Percentiles rank a stretch among this genome's conserved stretches.
These are phyloP conservation scores for Malassezia japonica DNA, from an alignment of 1,284 basidiomycete genomes.

Conservation along the genomic window DNA sequence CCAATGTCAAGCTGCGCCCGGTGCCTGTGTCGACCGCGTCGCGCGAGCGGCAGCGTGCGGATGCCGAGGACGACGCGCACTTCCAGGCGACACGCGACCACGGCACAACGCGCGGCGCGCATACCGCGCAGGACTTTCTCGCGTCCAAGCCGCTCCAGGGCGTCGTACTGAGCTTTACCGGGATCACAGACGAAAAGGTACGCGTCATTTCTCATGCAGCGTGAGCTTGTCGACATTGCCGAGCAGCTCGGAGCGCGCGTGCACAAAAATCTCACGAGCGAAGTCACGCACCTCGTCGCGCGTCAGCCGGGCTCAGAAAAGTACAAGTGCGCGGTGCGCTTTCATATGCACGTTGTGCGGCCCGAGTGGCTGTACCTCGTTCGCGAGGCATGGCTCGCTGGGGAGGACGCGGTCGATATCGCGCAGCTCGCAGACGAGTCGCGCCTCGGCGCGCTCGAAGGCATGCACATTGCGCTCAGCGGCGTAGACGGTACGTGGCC, in stretches of 20 bases:
- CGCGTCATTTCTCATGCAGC: no score
- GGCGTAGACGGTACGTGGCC: constrained; percentile 11
- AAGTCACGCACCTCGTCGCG: constrained; percentile 69
- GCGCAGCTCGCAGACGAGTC: constrained; percentile 56
- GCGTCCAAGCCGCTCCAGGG: constrained; percentile 56
- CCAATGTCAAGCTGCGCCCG: constrained; percentile 42
- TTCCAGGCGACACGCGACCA: constrained; percentile 30
- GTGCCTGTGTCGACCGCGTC: constrained; percentile 16
- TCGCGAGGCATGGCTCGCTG: constrained; percentile 63
- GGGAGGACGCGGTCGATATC: constrained; percentile 61
- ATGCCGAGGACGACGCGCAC: constrained; percentile 34
- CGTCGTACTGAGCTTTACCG: constrained; percentile 62
- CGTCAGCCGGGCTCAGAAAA: constrained; percentile 63
- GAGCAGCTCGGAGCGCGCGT: constrained; percentile 63
- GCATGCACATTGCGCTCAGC: constrained; percentile 52
- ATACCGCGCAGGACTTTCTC: constrained; percentile 34
- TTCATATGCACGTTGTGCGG: constrained; percentile 62
- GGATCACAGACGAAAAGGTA: constrained; percentile 56
- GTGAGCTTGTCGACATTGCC: constrained; percentile 62
- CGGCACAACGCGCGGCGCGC: constrained; percentile 37
- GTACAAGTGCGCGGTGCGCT: constrained; percentile 68
- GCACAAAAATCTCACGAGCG: constrained; percentile 62
- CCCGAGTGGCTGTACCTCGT: constrained; percentile 63
- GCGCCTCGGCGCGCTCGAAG: constrained; percentile 60
- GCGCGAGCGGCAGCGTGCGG: constrained; percentile 20